Conservation (phyloP, 2,329 filamentous ascomycete species). For the Colletotrichum sp. region DNA sequence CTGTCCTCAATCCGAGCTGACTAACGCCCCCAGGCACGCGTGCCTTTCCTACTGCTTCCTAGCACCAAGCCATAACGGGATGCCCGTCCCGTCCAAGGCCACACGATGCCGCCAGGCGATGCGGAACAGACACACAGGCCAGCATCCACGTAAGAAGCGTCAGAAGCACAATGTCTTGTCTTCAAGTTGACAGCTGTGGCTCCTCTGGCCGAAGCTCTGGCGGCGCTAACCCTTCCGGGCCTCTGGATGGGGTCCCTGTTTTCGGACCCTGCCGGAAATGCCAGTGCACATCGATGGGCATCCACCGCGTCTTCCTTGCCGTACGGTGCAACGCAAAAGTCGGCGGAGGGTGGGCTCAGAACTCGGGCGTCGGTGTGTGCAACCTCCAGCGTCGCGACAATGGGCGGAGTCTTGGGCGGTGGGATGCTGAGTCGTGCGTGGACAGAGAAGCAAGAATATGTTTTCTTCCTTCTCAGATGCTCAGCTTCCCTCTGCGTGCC, state of each 20-base stretch:
- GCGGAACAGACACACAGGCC: neutral
- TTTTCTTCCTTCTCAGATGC: neutral
- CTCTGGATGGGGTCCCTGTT: neutral
- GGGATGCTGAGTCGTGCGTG: neutral
- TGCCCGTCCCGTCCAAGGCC: neutral
- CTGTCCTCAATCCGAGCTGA: neutral
- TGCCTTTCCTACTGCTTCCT: neutral
- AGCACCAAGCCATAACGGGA: neutral
- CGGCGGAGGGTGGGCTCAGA: neutral
- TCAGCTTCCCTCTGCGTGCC: neutral
- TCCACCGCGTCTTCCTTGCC: neutral
- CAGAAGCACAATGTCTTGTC: slow-evolving; percentile 5
- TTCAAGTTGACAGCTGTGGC: slow-evolving; percentile 9
- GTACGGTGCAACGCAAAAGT: neutral
- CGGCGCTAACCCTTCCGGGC: slow-evolving; percentile 5
- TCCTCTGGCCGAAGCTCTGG: neutral
- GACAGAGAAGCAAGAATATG: neutral
- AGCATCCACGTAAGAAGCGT: neutral
- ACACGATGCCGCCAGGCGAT: neutral
- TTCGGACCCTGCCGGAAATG: slow-evolving; percentile 13
- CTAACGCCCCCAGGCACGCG: neutral
- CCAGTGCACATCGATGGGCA: slow-evolving; percentile 2
- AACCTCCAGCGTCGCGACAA: neutral
- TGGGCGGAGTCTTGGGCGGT: neutral
- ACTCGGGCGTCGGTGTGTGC: neutral